Base-by-base conservation (phyloP, 2,329 filamentous ascomycete species). In the Talaromyces verruculosus region DNA sequence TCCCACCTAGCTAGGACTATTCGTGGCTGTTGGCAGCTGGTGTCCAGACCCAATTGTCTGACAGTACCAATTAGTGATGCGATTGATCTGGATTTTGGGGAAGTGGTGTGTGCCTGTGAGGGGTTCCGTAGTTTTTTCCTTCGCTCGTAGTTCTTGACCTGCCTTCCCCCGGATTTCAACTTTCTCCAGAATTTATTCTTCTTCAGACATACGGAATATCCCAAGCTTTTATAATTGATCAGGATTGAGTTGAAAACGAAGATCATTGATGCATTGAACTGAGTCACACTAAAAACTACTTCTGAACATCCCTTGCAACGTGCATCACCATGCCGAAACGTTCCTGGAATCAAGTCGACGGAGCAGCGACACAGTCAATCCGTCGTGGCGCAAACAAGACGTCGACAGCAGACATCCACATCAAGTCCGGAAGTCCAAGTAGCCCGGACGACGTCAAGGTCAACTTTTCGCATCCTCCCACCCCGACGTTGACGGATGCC, bases 241-340 rank as follows among this genome's bases (percentile, higher is more conserved):
- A 57, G 17, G n/a, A 57, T 17, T 15, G n/a, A 25, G n/a, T 55
- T 35, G 10, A 35, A 55, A 7, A n/a, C 19, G 33, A 39, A 35
- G 53, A 37, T 22, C 33, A 33, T 55, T 55, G 53, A 37, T 22
- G 53, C 10, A 35, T 57, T 37, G 33, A 39, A 57, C 8, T 13
- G 51, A 22, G 30, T 10, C 25, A 57, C 53, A 37, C n/a, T 37
- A 17, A 39, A 25, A 8, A 22, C 19, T 57, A 53, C 19, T 30
- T 53, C 8, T 1, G 22, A 17, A 28, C 15, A n/a, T 33, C 49
- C 17, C 49, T 53, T 53, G 28, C 49, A 33, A 5, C 33, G 53
- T 57, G 30, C 33, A 57, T 49, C 41, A 55, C 22, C 63, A 67
- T 67, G 66, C 63, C 66, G 37, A 67, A 67, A 60, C 58, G 66